A percentile compares a stretch with the other conserved stretches of the same genome.
phyloP scores from a whole-genome alignment of 2,329 filamentous ascomycete species.

The Penicillium sp. region DNA sequence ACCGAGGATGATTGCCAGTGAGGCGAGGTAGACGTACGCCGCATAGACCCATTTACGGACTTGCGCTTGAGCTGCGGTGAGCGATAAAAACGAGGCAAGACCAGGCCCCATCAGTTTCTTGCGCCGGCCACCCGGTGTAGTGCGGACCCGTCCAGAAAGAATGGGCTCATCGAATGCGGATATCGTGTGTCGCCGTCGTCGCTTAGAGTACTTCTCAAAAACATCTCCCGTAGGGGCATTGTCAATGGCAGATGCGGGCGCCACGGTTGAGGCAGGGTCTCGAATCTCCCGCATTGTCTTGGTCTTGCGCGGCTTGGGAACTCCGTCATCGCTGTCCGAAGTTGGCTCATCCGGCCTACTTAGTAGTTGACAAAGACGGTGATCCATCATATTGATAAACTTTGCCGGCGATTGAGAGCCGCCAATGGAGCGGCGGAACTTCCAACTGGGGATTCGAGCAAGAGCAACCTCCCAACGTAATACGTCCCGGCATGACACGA shows the following conservation, averaged over 20 bases:
- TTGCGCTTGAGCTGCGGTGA: constrained; percentile 73
- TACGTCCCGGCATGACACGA: constrained; percentile 67
- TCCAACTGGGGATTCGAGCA: constrained; percentile 85
- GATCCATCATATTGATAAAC: constrained; percentile 41
- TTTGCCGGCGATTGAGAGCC: constrained; percentile 34
- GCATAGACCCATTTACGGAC: constrained; percentile 81
- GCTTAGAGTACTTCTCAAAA: constrained; percentile 16
- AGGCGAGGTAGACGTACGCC: constrained; percentile 65
- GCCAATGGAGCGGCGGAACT: constrained; percentile 60
- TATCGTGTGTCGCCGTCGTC: constrained; percentile 48
- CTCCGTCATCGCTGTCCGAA: constrained; percentile 37
- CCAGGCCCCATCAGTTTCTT: constrained; percentile 62
- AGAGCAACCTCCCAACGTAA: constrained; percentile 79
- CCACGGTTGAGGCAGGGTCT: constrained; percentile 11
- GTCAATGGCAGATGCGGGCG: constrained; percentile 22
- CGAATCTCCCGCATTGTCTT: constrained; percentile 22
- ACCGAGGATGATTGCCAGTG: constrained; percentile 61
- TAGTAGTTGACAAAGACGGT: constrained; percentile 48
- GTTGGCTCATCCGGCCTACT: constrained; percentile 39
- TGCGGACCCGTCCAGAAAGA: constrained; percentile 28
- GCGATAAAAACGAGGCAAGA: constrained; percentile 67
- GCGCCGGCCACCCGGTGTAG: constrained; percentile 59
- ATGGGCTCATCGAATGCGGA: constrained; percentile 41
- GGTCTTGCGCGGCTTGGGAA: constrained; percentile 35
- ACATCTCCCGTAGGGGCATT: constrained; percentile 23